Conservation (phyloP, 2,329 filamentous ascomycete species). For the Epichloe gansuensis region DNA sequence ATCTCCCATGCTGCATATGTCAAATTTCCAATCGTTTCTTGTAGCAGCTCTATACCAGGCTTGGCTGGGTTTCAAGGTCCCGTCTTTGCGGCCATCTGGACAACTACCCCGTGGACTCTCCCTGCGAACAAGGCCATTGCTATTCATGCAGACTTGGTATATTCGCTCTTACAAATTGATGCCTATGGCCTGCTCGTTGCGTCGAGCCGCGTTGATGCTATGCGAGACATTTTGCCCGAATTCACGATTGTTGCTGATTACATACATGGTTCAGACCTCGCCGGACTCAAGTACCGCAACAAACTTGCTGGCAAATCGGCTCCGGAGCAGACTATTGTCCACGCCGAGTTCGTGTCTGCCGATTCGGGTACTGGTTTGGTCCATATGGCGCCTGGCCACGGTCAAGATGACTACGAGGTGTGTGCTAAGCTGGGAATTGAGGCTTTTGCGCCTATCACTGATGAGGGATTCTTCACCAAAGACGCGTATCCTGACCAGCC, state of each 20-base stretch:
- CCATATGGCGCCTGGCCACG: slow-evolving; percentile 86
- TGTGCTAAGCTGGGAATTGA: slow-evolving; percentile 60
- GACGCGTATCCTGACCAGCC: slow-evolving; percentile 66
- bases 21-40: slow-evolving; percentile 55
- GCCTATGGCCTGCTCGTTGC: slow-evolving; percentile 58
- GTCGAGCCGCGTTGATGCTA: slow-evolving; percentile 52
- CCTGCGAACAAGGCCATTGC: slow-evolving; percentile 88
- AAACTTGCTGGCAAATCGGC: slow-evolving; percentile 50
- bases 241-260: slow-evolving; percentile 41
- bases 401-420: slow-evolving; percentile 88
- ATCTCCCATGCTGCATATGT: slow-evolving; percentile 65
- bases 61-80: slow-evolving; percentile 30
- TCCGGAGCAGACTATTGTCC: slow-evolving; percentile 55
- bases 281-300: slow-evolving; percentile 56
- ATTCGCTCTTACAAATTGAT: slow-evolving; percentile 51
- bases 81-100: slow-evolving; percentile 87
- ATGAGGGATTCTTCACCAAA: slow-evolving; percentile 66
- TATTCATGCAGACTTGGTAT: slow-evolving; percentile 61
- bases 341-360: slow-evolving; percentile 79
- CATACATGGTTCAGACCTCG: slow-evolving; percentile 54
- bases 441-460: slow-evolving; percentile 72
- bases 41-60: slow-evolving; percentile 19
- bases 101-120: slow-evolving; percentile 94
- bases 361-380: slow-evolving; percentile 93
- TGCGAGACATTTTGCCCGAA: slow-evolving; percentile 37